Evolutionary conservation across 2,329 filamentous ascomycete genomes (phyloP).

Genomic region (Cryphonectria nitschkei): DNA sequence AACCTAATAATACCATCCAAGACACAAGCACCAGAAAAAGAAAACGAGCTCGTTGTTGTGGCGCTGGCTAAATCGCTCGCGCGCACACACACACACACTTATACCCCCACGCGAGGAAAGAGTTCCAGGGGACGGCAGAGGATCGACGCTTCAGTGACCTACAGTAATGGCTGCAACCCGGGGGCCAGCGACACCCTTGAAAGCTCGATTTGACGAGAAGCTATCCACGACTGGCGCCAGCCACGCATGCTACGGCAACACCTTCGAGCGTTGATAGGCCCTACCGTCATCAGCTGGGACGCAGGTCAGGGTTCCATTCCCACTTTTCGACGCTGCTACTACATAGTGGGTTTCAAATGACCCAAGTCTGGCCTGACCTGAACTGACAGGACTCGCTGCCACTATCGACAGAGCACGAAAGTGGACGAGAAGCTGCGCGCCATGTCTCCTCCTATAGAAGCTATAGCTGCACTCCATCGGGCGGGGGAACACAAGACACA

Average conservation of each 20-base stretch:
- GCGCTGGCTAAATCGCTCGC: background rate
- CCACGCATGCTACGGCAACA: constrained; percentile 11
- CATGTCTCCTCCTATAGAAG: background rate
- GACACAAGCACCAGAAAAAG: constrained; percentile 1
- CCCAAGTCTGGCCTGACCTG: background rate
- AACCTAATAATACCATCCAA: background rate
- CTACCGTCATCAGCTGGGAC: background rate
- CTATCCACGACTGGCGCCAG: constrained; percentile 17
- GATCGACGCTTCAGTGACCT: background rate
- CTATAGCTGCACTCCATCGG: background rate
- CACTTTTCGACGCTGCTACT: constrained; percentile 1
- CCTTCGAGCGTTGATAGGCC: constrained; percentile 4
- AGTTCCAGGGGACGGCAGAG: background rate
- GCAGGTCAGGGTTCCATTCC: constrained; percentile 7
- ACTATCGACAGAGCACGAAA: background rate
- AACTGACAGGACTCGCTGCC: background rate
- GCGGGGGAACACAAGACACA: background rate
- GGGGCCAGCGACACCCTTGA: background rate
- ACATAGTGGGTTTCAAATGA: constrained; percentile 3
- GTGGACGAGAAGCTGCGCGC: background rate
- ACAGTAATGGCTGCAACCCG: background rate
- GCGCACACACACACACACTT: background rate
- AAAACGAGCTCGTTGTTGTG: background rate
- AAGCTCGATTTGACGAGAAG: constrained; percentile 14
- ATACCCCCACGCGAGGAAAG: background rate